Evolutionary conservation across 495 filamentous ascomycete species (phyloP).

Genomic region (Hypoxylon lienhwacheense): DNA sequence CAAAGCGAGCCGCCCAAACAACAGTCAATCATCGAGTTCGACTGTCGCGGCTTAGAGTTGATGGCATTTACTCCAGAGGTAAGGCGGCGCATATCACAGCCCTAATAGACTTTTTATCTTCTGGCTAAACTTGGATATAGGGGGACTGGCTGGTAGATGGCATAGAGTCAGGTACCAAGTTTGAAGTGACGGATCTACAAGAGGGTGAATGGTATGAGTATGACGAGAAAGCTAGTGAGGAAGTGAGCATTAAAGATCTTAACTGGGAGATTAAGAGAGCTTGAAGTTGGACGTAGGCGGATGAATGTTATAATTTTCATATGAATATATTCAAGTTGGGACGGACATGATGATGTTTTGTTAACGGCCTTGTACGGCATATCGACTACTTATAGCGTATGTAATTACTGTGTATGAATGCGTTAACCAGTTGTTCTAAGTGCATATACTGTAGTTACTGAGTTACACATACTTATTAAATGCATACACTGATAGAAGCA

Average conservation of each 20-base stretch:
- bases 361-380: too few species aligned
- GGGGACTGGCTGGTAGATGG: constrained; percentile 90
- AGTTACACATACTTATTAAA: background rate
- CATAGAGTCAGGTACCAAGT: constrained; percentile 73
- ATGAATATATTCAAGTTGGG: background rate
- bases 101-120: background rate
- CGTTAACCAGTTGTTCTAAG: too few species aligned
- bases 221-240: constrained; percentile 61
- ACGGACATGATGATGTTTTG: background rate
- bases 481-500: too few species aligned
- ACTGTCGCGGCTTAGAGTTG: constrained; percentile 94
- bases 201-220: constrained; percentile 79
- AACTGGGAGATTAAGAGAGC: constrained; percentile 81
- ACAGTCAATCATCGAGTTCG: constrained; percentile 81
- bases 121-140: constrained; percentile 42
- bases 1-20: constrained; percentile 67
- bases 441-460: too few species aligned
- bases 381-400: too few species aligned
- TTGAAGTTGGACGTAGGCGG: constrained; percentile 31
- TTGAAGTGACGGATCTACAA: constrained; percentile 73
- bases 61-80: constrained; percentile 86
- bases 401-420: too few species aligned
- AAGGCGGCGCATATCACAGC: constrained; percentile 23
- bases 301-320: background rate
- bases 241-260: constrained; percentile 79